Evolutionary conservation across 1,139 yeast species (phyloP), one percentile per base, ranked within the genome.

Genomic region (Hanseniaspora uvarum): DNA sequence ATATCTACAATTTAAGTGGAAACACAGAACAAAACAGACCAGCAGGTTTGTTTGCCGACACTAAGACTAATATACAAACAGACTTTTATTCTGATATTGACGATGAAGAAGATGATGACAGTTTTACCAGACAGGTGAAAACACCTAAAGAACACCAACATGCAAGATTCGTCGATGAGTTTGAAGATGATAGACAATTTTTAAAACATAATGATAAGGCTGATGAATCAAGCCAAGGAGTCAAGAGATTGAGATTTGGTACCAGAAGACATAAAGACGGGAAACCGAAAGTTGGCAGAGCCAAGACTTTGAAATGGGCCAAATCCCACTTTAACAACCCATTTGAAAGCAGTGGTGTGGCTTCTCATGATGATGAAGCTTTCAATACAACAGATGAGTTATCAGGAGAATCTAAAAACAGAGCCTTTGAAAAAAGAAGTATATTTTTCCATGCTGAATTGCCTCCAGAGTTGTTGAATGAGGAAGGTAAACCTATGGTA

Each of bases 241-340:
- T 81, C 80, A 80, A 83, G 62, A 77, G 94, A 62, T 78, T 81
- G 61, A 76, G 96, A 69, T 85, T 95, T 95, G 96, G 96, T 56
- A 87, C 96, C 8, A 86, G 83, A 58, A 76, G 95, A 60, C 79
- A 81, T 62, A 81, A 80, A 58, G 77, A 79, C 59, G 94, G 94
- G n/a, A 73, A 76, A 49, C 87, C 88, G 5, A 68, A 69, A 40
- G 71, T 70, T 36, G 70, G 73, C 0, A 63, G 73, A 56, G 69
- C 72, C 7, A 68, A 63, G 58, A 69, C 73, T 2, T 52, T 70
- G n/a, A 66, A 68, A 60, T 70, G 74, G 73, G 69, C 67, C 3
- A 63, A 61, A 54, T 60, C 63, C 43, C 65, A 64, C 54, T 62
- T 65, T 37, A 62, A 61, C 51, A 63, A 62, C 49, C 68, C 68